phyloP scores from a whole-genome alignment of 148 eudicot genomes.

The Bassia scoparia region DNA sequence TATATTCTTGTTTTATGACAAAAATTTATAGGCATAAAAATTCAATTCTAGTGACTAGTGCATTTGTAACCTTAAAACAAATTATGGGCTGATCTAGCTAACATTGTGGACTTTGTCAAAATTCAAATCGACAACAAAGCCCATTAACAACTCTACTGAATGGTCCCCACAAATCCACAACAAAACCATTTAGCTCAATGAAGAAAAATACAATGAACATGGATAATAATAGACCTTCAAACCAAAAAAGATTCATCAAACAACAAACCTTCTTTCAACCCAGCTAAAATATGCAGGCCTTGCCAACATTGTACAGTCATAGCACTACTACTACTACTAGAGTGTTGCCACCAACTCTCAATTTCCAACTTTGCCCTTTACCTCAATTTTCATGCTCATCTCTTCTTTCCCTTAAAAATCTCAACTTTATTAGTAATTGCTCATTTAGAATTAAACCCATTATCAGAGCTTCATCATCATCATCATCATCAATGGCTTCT shows the following conservation, averaged over 20 bases:
- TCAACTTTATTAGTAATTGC: not conserved
- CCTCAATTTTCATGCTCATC: conserved; percentile 16
- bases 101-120: too few relatives aligned
- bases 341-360: conserved; percentile 7
- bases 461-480: conserved; percentile 10
- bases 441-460: conserved; percentile 21
- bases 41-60: too few relatives aligned
- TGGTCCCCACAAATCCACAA: conserved; percentile 22
- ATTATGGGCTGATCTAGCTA: too few relatives aligned
- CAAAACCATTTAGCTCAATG: too few relatives aligned
- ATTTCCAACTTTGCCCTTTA: conserved; percentile 17
- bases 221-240: not conserved
- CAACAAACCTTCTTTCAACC: not conserved
- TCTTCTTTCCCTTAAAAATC: conserved; percentile 10
- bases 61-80: too few relatives aligned
- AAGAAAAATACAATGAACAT: too few relatives aligned
- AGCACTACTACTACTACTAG: not conserved
- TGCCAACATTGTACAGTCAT: not conserved
- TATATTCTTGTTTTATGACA: too few relatives aligned
- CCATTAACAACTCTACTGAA: too few relatives aligned
- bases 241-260: not conserved
- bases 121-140: too few relatives aligned
- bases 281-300: conserved; percentile 21
- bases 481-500: conserved; percentile 60
- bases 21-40: too few relatives aligned